phyloP scores from a whole-genome alignment of 2,329 filamentous ascomycete genomes.

The Sordariomycetes sp. region DNA sequence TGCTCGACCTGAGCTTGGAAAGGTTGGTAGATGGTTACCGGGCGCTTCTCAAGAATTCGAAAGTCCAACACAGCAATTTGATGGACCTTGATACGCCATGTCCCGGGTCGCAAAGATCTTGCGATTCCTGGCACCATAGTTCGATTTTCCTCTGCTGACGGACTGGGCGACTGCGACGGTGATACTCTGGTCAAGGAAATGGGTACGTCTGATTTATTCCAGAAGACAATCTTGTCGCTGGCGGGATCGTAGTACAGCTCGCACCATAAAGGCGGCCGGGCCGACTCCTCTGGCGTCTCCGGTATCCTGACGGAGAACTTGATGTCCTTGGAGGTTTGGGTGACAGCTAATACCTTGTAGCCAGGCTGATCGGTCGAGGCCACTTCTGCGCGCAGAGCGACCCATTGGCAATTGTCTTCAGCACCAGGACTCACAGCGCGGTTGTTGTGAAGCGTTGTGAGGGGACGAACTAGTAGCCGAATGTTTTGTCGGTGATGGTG shows the following conservation, averaged over 20 bases:
- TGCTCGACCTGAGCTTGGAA: slow-evolving; percentile 17
- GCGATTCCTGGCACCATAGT: slow-evolving; percentile 32
- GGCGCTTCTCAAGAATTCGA: slow-evolving; percentile 46
- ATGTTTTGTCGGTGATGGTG: slow-evolving; percentile 45
- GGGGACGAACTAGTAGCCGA: slow-evolving; percentile 46
- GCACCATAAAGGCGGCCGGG: slow-evolving; percentile 44
- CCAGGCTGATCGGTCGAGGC: slow-evolving; percentile 41
- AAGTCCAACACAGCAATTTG: slow-evolving; percentile 45
- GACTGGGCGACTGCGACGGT: slow-evolving; percentile 23
- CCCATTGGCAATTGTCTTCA: slow-evolving; percentile 47
- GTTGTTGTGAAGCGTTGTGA: slow-evolving; percentile 38
- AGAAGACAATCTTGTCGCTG: slow-evolving; percentile 48
- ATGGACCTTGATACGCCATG: slow-evolving; percentile 45
- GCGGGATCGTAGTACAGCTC: slow-evolving; percentile 51
- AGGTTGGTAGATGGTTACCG: slow-evolving; percentile 28
- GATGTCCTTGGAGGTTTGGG: slow-evolving; percentile 50
- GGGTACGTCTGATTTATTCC: slow-evolving; percentile 46
- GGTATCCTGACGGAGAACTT: slow-evolving; percentile 51
- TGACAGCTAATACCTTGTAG: slow-evolving; percentile 49
- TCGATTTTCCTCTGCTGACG: slow-evolving; percentile 30
- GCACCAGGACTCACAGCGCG: slow-evolving; percentile 46
- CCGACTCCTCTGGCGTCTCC: slow-evolving; percentile 29
- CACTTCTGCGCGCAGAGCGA: slow-evolving; percentile 45
- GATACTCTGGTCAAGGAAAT: slow-evolving; percentile 38
- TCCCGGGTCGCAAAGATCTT: slow-evolving; percentile 41